A percentile compares a stretch with the other conserved stretches of the same genome.
Conservation (phyloP, 2,329 filamentous ascomycete species). For the Stemphylium vesicarium region DNA sequence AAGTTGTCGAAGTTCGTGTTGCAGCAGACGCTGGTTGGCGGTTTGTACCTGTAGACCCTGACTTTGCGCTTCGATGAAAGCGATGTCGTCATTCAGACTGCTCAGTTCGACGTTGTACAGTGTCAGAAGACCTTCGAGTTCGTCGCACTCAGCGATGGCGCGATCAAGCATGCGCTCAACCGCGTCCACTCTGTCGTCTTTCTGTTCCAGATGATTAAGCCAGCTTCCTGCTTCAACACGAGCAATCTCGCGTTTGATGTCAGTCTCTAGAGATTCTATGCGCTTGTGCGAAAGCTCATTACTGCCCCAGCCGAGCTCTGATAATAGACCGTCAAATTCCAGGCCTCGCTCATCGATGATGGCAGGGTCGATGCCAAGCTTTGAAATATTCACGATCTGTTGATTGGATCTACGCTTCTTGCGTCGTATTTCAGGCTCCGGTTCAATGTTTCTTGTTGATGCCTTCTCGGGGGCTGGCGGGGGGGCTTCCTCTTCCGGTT, state of each 20-base stretch:
- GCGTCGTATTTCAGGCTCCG: conserved; percentile 57
- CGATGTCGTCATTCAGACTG: conserved; percentile 92
- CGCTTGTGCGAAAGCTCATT: conserved; percentile 75
- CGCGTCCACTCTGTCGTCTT: conserved; percentile 86
- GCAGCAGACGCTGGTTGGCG: conserved; percentile 92
- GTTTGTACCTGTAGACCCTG: conserved; percentile 97
- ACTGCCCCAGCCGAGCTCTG: conserved; percentile 88
- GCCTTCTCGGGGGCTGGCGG: conserved; percentile 43
- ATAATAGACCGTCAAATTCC: conserved; percentile 82
- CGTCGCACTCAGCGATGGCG: conserved; percentile 93
- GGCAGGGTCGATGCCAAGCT: conserved; percentile 76
- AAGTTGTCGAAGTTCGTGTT: conserved; percentile 86
- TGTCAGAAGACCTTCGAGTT: conserved; percentile 91
- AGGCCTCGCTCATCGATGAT: conserved; percentile 77
- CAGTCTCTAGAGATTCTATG: conserved; percentile 79
- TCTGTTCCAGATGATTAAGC: conserved; percentile 81
- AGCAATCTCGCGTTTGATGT: conserved; percentile 85
- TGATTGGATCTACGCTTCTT: conserved; percentile 72
- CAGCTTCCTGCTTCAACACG: conserved; percentile 92
- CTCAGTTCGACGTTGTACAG: conserved; percentile 88
- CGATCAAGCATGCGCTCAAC: conserved; percentile 86
- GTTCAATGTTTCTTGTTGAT: conserved; percentile 22
- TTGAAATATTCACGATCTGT: conserved; percentile 77
- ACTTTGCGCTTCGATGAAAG: conserved; percentile 95
- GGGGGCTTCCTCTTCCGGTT: conserved; percentile 45